Base-by-base conservation (phyloP, 352 stramenopile species). In the Phytopythium montanum region DNA sequence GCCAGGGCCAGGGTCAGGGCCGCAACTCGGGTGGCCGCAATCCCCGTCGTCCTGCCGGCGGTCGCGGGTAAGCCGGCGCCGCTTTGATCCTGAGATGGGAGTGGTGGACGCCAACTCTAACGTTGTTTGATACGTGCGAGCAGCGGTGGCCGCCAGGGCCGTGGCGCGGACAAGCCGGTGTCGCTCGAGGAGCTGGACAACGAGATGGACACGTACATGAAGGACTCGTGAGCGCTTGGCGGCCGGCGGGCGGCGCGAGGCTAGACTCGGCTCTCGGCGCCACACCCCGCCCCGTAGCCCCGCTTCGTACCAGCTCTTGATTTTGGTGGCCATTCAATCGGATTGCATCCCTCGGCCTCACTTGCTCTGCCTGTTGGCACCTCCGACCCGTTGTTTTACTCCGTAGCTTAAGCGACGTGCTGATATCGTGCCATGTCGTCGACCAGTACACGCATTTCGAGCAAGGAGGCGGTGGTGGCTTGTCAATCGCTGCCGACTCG, bases 181-280 rank as follows among this genome's bases (percentile, higher is more conserved):
- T 78, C 72, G 36, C 61, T 61, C 13, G 72, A 82, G 54, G 83
- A 93, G 4, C 62, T 93, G 64, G 81, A 93, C 70, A 89, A 91
- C 60, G 83, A 93, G 69, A 93, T 93, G 84, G 84, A 93, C 64
- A 89, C 81, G 52, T 93, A 93, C 79, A 90, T 92, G 82, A 92
- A 89, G 59, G 81, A 91, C 61, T 38, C 25, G 48, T 54, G 48
- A 54, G 48, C 48, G 26, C 1, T 3, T 25, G 48, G 26, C 48
- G 16, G 5, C 26, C 48, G 25, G 25, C 26, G 16, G 25, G 25
- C 26, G 16, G 28, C 23, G 28, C 26, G 28, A 53, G 42, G 42
- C 42, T 29, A 50, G 21, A 31, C 42, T 29, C 42, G 7, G 42
- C 42, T 19, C 21, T 31, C n/a, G 21, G 42, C n/a, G 41, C 42